phyloP scores from a whole-genome alignment of 140 eudicot species.

The Senecio squalidus region DNA sequence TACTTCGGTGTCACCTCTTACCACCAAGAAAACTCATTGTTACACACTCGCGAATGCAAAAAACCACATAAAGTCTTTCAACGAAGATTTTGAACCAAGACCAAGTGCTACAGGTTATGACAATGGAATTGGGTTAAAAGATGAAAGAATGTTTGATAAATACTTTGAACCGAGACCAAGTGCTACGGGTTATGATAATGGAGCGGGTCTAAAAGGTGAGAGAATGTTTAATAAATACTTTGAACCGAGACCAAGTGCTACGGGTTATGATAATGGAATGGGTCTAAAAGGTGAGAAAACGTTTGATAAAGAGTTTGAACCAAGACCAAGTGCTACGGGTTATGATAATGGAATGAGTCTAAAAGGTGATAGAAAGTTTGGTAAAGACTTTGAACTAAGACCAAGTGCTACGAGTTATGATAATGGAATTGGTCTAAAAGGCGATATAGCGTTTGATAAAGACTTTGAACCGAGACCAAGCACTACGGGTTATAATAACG shows the following conservation, averaged over 20 bases:
- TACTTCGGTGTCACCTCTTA: not conserved
- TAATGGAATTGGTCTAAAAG: not conserved
- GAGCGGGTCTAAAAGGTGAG: not conserved
- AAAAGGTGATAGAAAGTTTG: not conserved
- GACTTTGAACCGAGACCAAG: conserved; percentile 4
- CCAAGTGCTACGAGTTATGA: not conserved
- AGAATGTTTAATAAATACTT: not conserved
- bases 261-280: not conserved
- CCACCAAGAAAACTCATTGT: not conserved
- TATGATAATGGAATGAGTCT: not conserved
- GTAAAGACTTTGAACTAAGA: not conserved
- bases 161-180: not conserved
- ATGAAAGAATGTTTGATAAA: not conserved
- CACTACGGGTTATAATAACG: not conserved
- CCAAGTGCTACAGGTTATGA: not conserved
- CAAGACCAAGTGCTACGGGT: not conserved
- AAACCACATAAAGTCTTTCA: not conserved
- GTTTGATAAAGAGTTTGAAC: not conserved
- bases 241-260: not conserved
- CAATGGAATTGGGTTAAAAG: not conserved
- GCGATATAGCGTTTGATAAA: not conserved
- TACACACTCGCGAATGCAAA: not conserved
- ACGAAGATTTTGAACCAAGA: not conserved
- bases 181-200: not conserved
- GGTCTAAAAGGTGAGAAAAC: not conserved